Evolutionary conservation across 345 rosid genomes (phyloP).

Genomic region (Mallotus nudiflorus): DNA sequence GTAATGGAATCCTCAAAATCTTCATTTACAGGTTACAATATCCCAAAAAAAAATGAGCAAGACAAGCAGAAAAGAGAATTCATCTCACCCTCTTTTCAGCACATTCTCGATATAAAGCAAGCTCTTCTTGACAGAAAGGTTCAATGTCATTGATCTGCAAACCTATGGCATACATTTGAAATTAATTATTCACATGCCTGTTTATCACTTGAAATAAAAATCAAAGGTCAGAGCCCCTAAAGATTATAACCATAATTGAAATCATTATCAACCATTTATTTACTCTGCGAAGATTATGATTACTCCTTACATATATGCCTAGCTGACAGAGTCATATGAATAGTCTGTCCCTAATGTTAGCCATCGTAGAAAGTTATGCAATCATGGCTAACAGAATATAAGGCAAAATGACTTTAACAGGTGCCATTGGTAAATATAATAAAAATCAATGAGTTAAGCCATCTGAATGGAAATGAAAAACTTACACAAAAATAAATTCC

Average conservation of each 20-base stretch:
- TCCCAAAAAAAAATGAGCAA: not conserved
- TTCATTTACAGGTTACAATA: not conserved
- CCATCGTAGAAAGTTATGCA: not conserved
- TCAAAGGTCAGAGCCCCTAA: not conserved
- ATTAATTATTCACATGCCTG: not conserved
- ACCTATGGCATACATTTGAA: slow-evolving; percentile 43
- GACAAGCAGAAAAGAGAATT: not conserved
- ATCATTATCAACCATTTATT: not conserved
- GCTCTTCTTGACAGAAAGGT: slow-evolving; percentile 94
- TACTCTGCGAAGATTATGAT: not conserved
- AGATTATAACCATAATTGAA: not conserved
- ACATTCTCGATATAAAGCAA: slow-evolving; percentile 74
- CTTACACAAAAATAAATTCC: slow-evolving; percentile 90
- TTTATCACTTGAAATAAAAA: not conserved
- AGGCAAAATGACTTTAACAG: not conserved
- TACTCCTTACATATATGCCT: too few relatives aligned
- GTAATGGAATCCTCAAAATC: not conserved
- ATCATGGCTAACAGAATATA: not conserved
- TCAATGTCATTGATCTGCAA: slow-evolving; percentile 88
- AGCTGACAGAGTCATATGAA: not conserved
- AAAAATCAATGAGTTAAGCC: not conserved
- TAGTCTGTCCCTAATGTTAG: not conserved
- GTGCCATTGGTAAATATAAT: not conserved
- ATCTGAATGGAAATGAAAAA: not conserved
- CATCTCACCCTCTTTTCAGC: slow-evolving; percentile 70